Evolutionary conservation across 2,329 filamentous ascomycete species (phyloP).

Genomic region (Rhinocladiella similis): DNA sequence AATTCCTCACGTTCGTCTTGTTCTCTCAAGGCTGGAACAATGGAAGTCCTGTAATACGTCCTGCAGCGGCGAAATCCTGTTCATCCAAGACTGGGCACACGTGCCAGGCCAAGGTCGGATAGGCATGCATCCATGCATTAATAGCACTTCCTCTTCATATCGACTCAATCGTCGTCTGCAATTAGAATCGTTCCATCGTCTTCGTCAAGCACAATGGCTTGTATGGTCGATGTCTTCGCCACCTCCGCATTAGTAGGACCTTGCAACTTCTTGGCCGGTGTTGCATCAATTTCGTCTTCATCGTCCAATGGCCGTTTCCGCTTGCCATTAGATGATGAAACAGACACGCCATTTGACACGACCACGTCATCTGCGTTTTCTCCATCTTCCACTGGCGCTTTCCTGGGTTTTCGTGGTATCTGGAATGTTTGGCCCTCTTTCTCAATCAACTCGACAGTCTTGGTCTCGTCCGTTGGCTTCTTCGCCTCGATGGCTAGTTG

Average conservation of each 20-base stretch:
- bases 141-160: neutral
- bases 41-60: no score
- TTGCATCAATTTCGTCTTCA: conserved; percentile 16
- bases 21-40: no score
- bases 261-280: conserved; percentile 27
- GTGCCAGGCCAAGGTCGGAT: no score
- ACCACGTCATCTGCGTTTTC: conserved; percentile 8
- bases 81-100: no score
- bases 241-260: conserved; percentile 1
- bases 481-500: conserved; percentile 56
- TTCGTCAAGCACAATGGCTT: conserved; percentile 21
- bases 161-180: conserved; percentile 19
- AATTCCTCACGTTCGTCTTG: no score
- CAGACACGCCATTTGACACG: conserved; percentile 9
- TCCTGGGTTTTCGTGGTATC: conserved; percentile 50
- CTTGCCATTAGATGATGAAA: conserved; percentile 13
- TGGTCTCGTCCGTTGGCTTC: conserved; percentile 37
- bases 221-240: conserved; percentile 6
- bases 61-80: no score
- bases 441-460: conserved; percentile 41
- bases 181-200: conserved; percentile 27
- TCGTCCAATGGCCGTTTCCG: conserved; percentile 25
- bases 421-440: conserved; percentile 37
- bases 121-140: no score
- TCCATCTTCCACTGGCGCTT: conserved; percentile 17